Conservation (phyloP, 192 early-diverging fungal genomes). For the Podochytrium sp. region DNA sequence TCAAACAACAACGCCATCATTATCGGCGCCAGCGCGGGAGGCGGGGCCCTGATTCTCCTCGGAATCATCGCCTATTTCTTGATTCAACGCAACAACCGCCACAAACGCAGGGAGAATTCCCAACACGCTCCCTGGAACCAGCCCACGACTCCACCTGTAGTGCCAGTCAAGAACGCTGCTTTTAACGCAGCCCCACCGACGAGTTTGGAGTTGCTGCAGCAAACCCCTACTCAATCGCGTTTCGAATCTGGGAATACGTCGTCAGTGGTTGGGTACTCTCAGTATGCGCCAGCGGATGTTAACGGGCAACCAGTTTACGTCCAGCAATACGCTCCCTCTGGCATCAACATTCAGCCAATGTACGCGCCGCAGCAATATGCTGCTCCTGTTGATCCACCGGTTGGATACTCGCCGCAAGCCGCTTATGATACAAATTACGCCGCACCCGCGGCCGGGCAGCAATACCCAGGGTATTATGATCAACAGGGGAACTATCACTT, state of each 20-base stretch:
- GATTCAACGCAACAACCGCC: not conserved
- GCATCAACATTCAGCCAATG: not conserved
- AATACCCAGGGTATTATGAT: conserved; percentile 13
- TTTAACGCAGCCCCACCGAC: not conserved
- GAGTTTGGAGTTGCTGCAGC: not conserved
- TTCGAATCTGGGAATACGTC: not conserved
- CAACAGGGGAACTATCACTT: conserved; percentile 3
- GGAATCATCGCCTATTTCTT: not conserved
- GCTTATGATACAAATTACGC: not conserved
- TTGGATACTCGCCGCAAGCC: too few species aligned
- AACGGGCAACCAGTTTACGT: not conserved
- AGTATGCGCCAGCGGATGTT: not conserved
- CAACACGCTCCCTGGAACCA: not conserved
- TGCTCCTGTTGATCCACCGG: not conserved
- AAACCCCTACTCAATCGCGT: not conserved
- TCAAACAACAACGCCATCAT: not conserved
- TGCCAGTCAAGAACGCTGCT: not conserved
- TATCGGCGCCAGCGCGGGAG: not conserved
- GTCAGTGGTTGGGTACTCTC: not conserved
- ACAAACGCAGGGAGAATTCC: not conserved
- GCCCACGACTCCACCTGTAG: not conserved
- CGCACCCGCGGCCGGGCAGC: not conserved
- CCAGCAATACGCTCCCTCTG: not conserved
- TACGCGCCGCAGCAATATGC: not conserved
- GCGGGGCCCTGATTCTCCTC: not conserved